These are phyloP conservation scores for Wickerhamomyces sydowiorum DNA, from an alignment of 805 yeast genomes.

Conservation along the genomic window DNA sequence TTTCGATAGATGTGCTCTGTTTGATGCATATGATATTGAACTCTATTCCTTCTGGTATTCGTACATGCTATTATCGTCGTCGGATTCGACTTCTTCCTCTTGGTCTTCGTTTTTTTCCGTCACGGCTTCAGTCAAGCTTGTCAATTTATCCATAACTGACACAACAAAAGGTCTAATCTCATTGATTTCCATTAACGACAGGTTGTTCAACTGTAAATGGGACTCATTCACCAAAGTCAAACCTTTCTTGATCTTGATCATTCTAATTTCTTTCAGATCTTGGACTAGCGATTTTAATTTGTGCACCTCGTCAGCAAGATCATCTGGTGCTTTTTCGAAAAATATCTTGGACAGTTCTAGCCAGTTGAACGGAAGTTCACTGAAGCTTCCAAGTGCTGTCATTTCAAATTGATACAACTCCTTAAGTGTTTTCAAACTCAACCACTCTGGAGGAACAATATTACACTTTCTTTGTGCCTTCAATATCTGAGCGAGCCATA, in stretches of 20 bases:
- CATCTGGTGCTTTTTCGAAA: slow-evolving; percentile 67
- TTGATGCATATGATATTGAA: too few relatives aligned
- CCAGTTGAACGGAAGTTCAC: slow-evolving; percentile 85
- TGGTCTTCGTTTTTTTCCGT: slow-evolving; percentile 11
- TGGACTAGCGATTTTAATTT: slow-evolving; percentile 66
- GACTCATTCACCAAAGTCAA: slow-evolving; percentile 71
- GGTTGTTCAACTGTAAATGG: slow-evolving; percentile 75
- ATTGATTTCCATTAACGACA: slow-evolving; percentile 80
- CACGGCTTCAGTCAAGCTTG: slow-evolving; percentile 42
- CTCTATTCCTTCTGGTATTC: not conserved
- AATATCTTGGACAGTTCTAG: slow-evolving; percentile 70
- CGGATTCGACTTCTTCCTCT: slow-evolving; percentile 6
- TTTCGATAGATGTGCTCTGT: too few relatives aligned
- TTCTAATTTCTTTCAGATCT: slow-evolving; percentile 79
- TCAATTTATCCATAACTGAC: slow-evolving; percentile 74
- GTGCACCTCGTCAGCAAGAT: slow-evolving; percentile 67
- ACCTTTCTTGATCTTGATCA: slow-evolving; percentile 78
- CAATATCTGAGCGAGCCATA: slow-evolving; percentile 83
- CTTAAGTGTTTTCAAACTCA: slow-evolving; percentile 48
- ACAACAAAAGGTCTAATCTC: slow-evolving; percentile 80
- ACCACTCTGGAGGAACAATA: slow-evolving; percentile 84
- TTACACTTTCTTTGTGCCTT: slow-evolving; percentile 84
- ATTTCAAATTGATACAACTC: slow-evolving; percentile 63
- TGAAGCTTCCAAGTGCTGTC: slow-evolving; percentile 49
- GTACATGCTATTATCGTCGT: slow-evolving; percentile 1